phyloP scores from a whole-genome alignment of 1,284 basidiomycete species.

The Ganoderma leucocontextum region DNA sequence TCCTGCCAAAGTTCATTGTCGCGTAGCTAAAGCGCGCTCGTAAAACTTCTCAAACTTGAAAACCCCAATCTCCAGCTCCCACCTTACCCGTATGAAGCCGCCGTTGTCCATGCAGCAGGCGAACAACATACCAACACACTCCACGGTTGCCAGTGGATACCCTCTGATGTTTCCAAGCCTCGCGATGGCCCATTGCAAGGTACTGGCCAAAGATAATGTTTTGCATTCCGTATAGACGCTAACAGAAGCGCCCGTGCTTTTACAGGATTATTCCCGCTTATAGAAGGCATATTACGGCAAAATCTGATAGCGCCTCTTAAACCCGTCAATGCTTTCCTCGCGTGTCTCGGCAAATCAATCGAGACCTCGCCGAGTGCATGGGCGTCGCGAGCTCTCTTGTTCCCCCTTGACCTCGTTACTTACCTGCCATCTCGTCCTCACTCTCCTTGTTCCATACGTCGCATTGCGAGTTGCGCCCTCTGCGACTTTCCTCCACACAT shows the following conservation, averaged over 20 bases:
- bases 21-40: not conserved
- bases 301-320: not conserved
- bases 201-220: not conserved
- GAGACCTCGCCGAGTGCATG: constrained; percentile 1
- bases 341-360: constrained; percentile 1
- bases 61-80: not conserved
- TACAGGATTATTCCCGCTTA: not conserved
- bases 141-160: not conserved
- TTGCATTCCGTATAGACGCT: not conserved
- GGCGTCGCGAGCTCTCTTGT: constrained; percentile 12
- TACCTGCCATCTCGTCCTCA: constrained; percentile 17
- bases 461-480: constrained; percentile 34
- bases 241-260: not conserved
- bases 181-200: not conserved
- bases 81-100: not conserved
- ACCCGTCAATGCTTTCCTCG: not conserved
- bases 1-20: not conserved
- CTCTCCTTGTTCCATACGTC: constrained; percentile 15
- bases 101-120: not conserved
- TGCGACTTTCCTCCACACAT: constrained; percentile 25
- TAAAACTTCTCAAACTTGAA: not conserved
- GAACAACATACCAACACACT: not conserved
- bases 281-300: not conserved
- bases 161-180: not conserved
- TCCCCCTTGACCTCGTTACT: not conserved